phyloP scores from a whole-genome alignment of 345 rosid species.

The Ceriops tagal region DNA sequence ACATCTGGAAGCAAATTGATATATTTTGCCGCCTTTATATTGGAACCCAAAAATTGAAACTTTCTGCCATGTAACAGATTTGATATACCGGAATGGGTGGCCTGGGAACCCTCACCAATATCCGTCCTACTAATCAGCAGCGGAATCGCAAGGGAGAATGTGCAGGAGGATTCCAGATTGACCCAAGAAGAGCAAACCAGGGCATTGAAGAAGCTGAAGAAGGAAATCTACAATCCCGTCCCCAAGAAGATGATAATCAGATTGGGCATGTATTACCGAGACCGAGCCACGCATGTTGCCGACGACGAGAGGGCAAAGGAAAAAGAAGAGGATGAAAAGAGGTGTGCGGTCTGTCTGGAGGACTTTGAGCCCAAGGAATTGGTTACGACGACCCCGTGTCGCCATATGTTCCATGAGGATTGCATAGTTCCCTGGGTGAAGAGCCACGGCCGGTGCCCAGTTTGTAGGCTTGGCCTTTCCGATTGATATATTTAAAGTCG shows the following conservation, averaged over 20 bases:
- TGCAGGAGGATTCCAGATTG: slow-evolving; percentile 19
- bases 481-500: slow-evolving; percentile 11
- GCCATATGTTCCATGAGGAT: slow-evolving; percentile 83
- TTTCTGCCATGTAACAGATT: no score
- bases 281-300: slow-evolving; percentile 14
- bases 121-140: slow-evolving; percentile 7
- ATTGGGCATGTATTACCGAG: slow-evolving; percentile 55
- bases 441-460: slow-evolving; percentile 63
- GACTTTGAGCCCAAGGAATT: slow-evolving; percentile 63
- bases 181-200: slow-evolving; percentile 31
- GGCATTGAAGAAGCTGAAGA: slow-evolving; percentile 48
- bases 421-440: slow-evolving; percentile 78
- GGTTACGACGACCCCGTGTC: slow-evolving; percentile 72
- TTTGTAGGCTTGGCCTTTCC: slow-evolving; percentile 53
- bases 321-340: slow-evolving; percentile 49
- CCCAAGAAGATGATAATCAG: slow-evolving; percentile 43
- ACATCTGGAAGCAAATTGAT: no score
- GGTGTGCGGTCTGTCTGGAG: slow-evolving; percentile 74
- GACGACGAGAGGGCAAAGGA: slow-evolving; percentile 5
- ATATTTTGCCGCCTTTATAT: not conserved
- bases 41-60: not conserved
- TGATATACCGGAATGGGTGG: no score
- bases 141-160: slow-evolving; percentile 4
- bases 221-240: slow-evolving; percentile 51
- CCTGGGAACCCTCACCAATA: not conserved